Conservation (phyloP, 352 stramenopile species). For the Pythium insidiosum region DNA sequence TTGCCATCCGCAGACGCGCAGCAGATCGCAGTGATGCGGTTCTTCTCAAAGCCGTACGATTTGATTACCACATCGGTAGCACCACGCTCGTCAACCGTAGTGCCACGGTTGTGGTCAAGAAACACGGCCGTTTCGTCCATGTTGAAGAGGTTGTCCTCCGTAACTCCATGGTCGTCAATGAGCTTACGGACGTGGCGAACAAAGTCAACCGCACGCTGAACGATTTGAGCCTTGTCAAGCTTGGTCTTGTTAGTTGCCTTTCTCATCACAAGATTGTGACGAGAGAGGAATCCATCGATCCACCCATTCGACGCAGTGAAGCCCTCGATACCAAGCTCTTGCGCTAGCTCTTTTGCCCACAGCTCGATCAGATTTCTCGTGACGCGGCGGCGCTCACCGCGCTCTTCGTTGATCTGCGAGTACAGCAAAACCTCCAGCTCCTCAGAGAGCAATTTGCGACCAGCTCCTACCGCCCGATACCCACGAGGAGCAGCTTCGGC, state of each 20-base stretch:
- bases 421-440: too few relatives aligned
- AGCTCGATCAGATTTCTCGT: too few relatives aligned
- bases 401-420: too few relatives aligned
- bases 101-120: slow-evolving; percentile 2
- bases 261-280: slow-evolving; percentile 1
- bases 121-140: slow-evolving; percentile 3
- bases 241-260: slow-evolving; percentile 3
- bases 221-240: neutral
- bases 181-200: slow-evolving; percentile 1
- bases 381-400: too few relatives aligned
- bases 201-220: neutral
- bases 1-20: neutral
- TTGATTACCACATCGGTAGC: slow-evolving; percentile 3
- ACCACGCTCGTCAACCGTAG: neutral
- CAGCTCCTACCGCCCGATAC: too few relatives aligned
- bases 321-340: too few relatives aligned
- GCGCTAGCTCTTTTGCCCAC: too few relatives aligned
- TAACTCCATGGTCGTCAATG: neutral
- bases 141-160: too few relatives aligned
- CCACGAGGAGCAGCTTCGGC: too few relatives aligned
- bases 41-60: slow-evolving; percentile 5
- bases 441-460: too few relatives aligned
- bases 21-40: slow-evolving; percentile 2
- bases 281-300: too few relatives aligned
- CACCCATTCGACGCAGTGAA: too few relatives aligned